Evolutionary conservation across 805 yeast species (phyloP).

Genomic region (Aciculoconidium aculeatum): DNA sequence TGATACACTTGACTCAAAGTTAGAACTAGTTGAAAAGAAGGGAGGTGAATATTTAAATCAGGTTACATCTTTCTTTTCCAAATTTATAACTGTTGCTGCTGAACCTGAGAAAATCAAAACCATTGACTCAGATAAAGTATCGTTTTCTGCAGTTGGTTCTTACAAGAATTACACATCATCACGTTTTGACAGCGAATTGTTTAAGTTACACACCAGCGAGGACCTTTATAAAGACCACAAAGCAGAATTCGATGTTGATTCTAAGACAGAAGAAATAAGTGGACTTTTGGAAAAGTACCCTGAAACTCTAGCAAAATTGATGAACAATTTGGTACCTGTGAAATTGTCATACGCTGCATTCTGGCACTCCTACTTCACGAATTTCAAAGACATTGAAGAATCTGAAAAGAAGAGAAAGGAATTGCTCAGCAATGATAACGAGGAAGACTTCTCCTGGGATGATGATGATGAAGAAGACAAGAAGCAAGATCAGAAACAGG

Average conservation of each 20-base stretch:
- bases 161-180: slow-evolving; percentile 28
- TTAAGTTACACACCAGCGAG: slow-evolving; percentile 33
- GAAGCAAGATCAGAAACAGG: slow-evolving; percentile 4
- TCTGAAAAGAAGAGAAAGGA: slow-evolving; percentile 65
- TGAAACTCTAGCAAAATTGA: slow-evolving; percentile 44
- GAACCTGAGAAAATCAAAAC: slow-evolving; percentile 12
- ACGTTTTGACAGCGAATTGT: slow-evolving; percentile 34
- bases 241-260: slow-evolving; percentile 36
- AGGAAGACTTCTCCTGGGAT: slow-evolving; percentile 48
- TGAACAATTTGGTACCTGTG: slow-evolving; percentile 64
- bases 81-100: slow-evolving; percentile 25
- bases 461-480: slow-evolving; percentile 45
- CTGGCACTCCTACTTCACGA: slow-evolving; percentile 68
- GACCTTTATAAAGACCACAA: slow-evolving; percentile 15
- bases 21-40: slow-evolving; percentile 66
- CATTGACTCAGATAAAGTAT: no score
- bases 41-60: slow-evolving; percentile 58
- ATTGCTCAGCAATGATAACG: slow-evolving; percentile 45
- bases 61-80: slow-evolving; percentile 51
- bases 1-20: slow-evolving; percentile 62
- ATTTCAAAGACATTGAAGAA: slow-evolving; percentile 46
- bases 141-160: slow-evolving; percentile 15
- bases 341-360: slow-evolving; percentile 53
- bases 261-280: slow-evolving; percentile 47
- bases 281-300: slow-evolving; percentile 42